phyloP scores from a whole-genome alignment of 129 eudicot species.

The Scalesia atractyloides region DNA sequence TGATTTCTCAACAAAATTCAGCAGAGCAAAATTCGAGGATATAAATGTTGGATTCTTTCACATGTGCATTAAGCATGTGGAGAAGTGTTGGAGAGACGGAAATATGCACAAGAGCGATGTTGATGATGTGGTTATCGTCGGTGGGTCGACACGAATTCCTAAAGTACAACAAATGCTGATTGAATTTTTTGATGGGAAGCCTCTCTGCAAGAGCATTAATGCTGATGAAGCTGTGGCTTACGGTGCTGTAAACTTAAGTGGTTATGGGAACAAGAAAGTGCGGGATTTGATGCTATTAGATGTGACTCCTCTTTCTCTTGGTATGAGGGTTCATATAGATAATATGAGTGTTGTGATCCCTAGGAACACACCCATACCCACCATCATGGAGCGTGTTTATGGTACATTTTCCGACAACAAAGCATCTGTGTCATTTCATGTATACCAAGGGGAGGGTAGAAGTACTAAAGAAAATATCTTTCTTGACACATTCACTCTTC shows the following conservation, averaged over 20 bases:
- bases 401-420: background rate
- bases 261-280: background rate
- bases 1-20: background rate
- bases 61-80: background rate
- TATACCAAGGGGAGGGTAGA: background rate
- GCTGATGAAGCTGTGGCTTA: conserved; percentile 11
- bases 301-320: conserved; percentile 17
- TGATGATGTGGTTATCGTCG: conserved; percentile 11
- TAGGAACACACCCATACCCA: conserved; percentile 3
- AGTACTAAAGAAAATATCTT: conserved; percentile 1
- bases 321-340: background rate
- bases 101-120: conserved; percentile 2
- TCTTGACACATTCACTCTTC: background rate
- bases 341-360: conserved; percentile 1
- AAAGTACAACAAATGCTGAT: conserved; percentile 12
- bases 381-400: background rate
- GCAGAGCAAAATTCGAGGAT: conserved; percentile 10
- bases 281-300: background rate
- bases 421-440: conserved; percentile 1
- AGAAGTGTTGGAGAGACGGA: conserved; percentile 6
- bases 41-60: background rate
- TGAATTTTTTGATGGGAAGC: background rate
- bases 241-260: conserved; percentile 11
- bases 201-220: conserved; percentile 13
- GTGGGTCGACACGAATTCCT: background rate